Base-by-base conservation (phyloP, 2,329 filamentous ascomycete genomes). In the Fusarium decemcellulare region DNA sequence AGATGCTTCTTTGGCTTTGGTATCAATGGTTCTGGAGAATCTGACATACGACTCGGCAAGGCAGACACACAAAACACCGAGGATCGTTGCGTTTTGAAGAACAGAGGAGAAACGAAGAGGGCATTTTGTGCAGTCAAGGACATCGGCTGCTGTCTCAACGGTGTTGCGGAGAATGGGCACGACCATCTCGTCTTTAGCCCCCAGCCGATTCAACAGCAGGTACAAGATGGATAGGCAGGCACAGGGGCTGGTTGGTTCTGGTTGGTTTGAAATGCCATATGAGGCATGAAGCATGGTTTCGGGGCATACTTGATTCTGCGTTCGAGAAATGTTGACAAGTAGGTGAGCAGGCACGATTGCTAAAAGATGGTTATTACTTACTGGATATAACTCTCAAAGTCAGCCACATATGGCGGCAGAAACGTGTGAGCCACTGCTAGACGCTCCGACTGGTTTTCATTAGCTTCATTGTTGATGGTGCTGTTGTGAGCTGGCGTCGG, bases 371-470 rank as follows among this genome's bases (percentile, higher is more conserved):
- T 11, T 3, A 15, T 37, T 4, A 6, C 48, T 51, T 39, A 39
- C 48, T 51, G 34, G 14, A 39, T 51, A 18, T 51, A 51, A 14
- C 34, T 51, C 10, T 51, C 34, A 29, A 39, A 39, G 34, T 51
- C 48, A 2, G 18, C 48, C 4, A 39, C 14, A 14, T 37, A 51
- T 7, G 18, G 34, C 9, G 48, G 48, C 8, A 51, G 9, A 23
- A 15, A 32, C 11, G 23, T 18, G 3, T 29, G 34, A 27, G 32
- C 12, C 2, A 3, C 6, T 4, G 32, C 1, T 14, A 37, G 11
- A 3, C 3, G 2, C 15, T n/a, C 47, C 6, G 32, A 15, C n/a
- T 3, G 5, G 4, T n/a, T 29, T 2, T 51, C 47, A 11, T 3
- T 51, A 2, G 5, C 2, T 8, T 16, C 30, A 4, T 16, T 37